These are phyloP conservation scores for Medicago arabica DNA, from an alignment of 306 rosid species.

Conservation along the genomic window DNA sequence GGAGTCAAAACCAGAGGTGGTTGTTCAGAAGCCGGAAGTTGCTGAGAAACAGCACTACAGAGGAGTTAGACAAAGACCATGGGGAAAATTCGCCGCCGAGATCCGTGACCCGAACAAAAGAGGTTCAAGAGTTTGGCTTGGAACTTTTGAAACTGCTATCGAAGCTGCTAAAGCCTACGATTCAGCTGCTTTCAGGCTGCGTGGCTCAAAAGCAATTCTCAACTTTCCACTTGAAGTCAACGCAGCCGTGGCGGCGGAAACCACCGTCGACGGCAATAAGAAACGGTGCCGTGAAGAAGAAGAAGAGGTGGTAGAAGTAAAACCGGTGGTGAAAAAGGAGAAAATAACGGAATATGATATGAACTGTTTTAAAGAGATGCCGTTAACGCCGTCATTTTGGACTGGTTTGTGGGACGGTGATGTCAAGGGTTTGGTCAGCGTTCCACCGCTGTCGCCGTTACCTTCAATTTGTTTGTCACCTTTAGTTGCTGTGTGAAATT, in stretches of 20 bases:
- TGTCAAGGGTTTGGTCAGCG: constrained; percentile 56
- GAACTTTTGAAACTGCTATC: constrained; percentile 79
- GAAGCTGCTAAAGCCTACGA: constrained; percentile 92
- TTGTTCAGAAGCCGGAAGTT: neutral
- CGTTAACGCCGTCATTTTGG: constrained; percentile 90
- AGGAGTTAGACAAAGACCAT: constrained; percentile 80
- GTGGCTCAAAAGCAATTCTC: constrained; percentile 85
- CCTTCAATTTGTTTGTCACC: constrained; percentile 71
- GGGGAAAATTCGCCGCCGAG: constrained; percentile 95
- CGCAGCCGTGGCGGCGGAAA: neutral
- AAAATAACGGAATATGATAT: constrained; percentile 41
- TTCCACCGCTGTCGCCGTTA: constrained; percentile 88
- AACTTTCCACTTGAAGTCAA: constrained; percentile 72
- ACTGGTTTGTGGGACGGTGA: constrained; percentile 70
- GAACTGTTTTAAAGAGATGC: constrained; percentile 47
- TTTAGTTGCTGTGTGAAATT: constrained; percentile 58
- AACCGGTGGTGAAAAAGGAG: constrained; percentile 58
- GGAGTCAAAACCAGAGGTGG: constrained; percentile 24
- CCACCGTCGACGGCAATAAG: constrained; percentile 21
- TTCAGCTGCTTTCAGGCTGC: constrained; percentile 76
- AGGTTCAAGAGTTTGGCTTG: constrained; percentile 86
- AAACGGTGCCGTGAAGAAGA: constrained; percentile 60
- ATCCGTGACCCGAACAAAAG: constrained; percentile 81
- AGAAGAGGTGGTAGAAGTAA: constrained; percentile 35
- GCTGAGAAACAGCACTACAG: constrained; percentile 56